Base-by-base conservation (phyloP, 192 early-diverging fungal species). In the Diversispora eburnea region DNA sequence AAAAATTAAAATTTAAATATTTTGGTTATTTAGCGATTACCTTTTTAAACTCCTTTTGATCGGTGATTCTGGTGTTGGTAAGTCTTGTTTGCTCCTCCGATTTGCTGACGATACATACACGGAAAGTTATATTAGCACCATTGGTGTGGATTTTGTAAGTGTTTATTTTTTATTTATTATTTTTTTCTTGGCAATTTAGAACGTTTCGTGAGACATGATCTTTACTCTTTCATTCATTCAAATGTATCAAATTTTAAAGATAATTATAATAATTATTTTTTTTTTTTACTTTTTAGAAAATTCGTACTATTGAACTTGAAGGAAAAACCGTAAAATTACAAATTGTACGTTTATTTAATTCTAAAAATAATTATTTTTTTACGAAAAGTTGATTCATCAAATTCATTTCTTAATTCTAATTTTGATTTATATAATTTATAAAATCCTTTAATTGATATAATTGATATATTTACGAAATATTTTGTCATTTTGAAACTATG, bases 21-120 rank as follows among this genome's bases (percentile, higher is more conserved):
- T 63, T 20, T 47, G 33, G 57, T 56, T 77, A 52, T 56, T 79
- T 79, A 97, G 95, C 90, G 97, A 99, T 75, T 99, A 99, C 80
- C 88, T 98, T 71, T 99, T 99, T 88, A 99, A 99, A 86, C 86
- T 99, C n/a, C 81, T 99, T 75, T 88, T 99, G 61, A 97, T 99
- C 81, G 97, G 97, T 62, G 97, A 99, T 86, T 95, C 93, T 66
- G 96, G 96, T 73, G 96, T 98, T 25, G 97, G 97, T 72, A 99
- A 99, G 87, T 96, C 94, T 71, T 98, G 95, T 81, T 82, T 99
- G 75, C 85, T 99, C 74, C 87, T 98, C 61, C 92, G 97, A 76
- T 98, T 99, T 81, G 96, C 96, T 2, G 96, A 99, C 83, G 95
- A 98, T 85, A 97, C 95, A 25, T 99, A 97, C 81, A 98, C 96